A percentile compares a stretch with the other conserved stretches of the same genome.
Evolutionary conservation across 257 asterid genomes (phyloP).

Genomic region (Fraxinus anomala): DNA sequence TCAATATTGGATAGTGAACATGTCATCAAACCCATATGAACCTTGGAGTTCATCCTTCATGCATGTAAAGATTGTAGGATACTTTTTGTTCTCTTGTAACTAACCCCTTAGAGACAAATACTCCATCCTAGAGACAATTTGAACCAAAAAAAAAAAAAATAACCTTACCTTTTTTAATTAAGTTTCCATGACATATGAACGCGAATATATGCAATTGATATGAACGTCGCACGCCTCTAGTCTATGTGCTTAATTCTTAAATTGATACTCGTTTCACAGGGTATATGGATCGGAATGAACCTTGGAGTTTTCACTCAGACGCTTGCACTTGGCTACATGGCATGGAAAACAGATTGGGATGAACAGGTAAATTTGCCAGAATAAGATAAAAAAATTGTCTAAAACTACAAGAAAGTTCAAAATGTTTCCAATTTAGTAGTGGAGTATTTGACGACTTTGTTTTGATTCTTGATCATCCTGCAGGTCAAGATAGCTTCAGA

Average conservation of each 20-base stretch:
- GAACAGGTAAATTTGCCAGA: constrained; percentile 37
- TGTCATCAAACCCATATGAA: neutral
- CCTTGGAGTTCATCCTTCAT: neutral
- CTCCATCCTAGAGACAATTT: too few relatives aligned
- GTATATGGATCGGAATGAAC: constrained; percentile 89
- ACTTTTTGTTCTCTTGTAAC: neutral
- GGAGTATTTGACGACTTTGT: neutral
- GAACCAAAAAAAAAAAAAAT: too few relatives aligned
- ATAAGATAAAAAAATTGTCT: neutral
- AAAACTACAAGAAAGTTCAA: neutral
- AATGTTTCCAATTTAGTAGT: neutral
- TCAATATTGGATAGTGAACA: neutral
- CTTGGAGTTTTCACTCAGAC: constrained; percentile 63
- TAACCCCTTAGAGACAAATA: neutral
- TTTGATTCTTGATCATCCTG: neutral
- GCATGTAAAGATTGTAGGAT: neutral
- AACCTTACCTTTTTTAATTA: too few relatives aligned
- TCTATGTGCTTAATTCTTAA: neutral
- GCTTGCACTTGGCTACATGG: constrained; percentile 67
- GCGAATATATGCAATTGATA: neutral
- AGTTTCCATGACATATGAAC: neutral
- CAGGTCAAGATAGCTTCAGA: constrained; percentile 31
- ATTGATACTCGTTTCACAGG: constrained; percentile 41
- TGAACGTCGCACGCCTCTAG: neutral
- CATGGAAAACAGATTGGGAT: constrained; percentile 80